Evolutionary conservation across 805 yeast species (phyloP).

Genomic region (Cephaloascus fragrans): DNA sequence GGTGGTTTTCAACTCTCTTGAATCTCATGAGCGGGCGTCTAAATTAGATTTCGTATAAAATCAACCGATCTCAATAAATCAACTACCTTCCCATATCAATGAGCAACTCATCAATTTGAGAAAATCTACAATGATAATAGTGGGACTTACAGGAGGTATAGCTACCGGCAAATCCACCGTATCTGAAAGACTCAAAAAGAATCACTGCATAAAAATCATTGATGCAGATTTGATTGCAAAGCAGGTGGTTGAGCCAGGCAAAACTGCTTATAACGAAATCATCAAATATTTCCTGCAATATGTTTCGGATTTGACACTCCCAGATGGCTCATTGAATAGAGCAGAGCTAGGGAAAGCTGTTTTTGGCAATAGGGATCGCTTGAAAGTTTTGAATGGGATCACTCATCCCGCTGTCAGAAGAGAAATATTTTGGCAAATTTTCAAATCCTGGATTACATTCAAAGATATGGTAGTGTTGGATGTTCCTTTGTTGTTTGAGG

Average conservation of each 20-base stretch:
- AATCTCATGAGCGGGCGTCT: no score
- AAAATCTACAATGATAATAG: constrained; percentile 52
- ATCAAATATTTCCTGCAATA: constrained; percentile 46
- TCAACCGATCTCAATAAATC: no score
- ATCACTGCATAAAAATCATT: constrained; percentile 48
- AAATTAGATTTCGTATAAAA: no score
- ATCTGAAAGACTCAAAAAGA: constrained; percentile 43
- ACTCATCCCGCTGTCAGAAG: constrained; percentile 83
- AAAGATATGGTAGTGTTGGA: constrained; percentile 64
- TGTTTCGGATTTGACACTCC: constrained; percentile 38
- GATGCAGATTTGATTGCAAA: constrained; percentile 92
- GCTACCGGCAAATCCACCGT: constrained; percentile 97
- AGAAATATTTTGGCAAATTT: constrained; percentile 49
- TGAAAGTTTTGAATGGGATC: constrained; percentile 55
- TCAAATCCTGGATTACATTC: constrained; percentile 49
- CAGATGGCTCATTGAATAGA: constrained; percentile 49
- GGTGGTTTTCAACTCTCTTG: no score
- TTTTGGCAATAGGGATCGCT: constrained; percentile 54
- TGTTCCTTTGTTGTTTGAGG: constrained; percentile 84
- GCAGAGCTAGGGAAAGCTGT: constrained; percentile 69
- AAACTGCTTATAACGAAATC: constrained; percentile 56
- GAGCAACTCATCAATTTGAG: neutral
- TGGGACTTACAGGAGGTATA: constrained; percentile 97
- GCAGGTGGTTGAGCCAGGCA: constrained; percentile 77
- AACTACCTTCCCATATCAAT: no score